Conservation (phyloP, 2,329 filamentous ascomycete species). For the Fusarium goolgardi region DNA sequence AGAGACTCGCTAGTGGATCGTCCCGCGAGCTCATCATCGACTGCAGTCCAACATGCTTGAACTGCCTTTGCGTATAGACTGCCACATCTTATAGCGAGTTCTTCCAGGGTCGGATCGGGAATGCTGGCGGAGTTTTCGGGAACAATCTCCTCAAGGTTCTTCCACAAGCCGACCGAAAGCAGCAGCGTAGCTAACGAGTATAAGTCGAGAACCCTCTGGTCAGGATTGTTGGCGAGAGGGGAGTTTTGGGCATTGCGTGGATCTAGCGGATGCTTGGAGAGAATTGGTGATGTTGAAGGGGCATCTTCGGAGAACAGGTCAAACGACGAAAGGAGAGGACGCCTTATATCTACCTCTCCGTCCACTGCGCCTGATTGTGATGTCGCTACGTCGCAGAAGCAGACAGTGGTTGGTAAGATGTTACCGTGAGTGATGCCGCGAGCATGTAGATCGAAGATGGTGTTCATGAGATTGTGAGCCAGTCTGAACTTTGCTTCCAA, state of each 20-base stretch:
- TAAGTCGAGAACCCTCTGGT: conserved; percentile 72
- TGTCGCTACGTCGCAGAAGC: conserved; percentile 67
- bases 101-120: conserved; percentile 69
- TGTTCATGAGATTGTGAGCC: conserved; percentile 77
- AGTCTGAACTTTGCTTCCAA: conserved; percentile 82
- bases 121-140: conserved; percentile 62
- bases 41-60: conserved; percentile 76
- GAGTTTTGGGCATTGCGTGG: conserved; percentile 63
- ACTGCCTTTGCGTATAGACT: conserved; percentile 81
- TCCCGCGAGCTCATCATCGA: conserved; percentile 69
- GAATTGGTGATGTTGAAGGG: conserved; percentile 37
- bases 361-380: conserved; percentile 56
- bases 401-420: conserved; percentile 73
- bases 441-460: conserved; percentile 78
- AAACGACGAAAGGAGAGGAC: conserved; percentile 78
- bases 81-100: conserved; percentile 75
- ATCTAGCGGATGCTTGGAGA: conserved; percentile 72
- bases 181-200: conserved; percentile 80
- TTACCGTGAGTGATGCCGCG: conserved; percentile 77
- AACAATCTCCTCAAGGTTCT: conserved; percentile 68
- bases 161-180: conserved; percentile 81
- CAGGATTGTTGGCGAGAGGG: conserved; percentile 60
- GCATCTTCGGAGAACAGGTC: conserved; percentile 69
- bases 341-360: conserved; percentile 70
- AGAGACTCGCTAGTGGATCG: conserved; percentile 62